These are phyloP conservation scores for Neospermospora avenae DNA, from an alignment of 2,329 filamentous ascomycete species.

Conservation along the genomic window DNA sequence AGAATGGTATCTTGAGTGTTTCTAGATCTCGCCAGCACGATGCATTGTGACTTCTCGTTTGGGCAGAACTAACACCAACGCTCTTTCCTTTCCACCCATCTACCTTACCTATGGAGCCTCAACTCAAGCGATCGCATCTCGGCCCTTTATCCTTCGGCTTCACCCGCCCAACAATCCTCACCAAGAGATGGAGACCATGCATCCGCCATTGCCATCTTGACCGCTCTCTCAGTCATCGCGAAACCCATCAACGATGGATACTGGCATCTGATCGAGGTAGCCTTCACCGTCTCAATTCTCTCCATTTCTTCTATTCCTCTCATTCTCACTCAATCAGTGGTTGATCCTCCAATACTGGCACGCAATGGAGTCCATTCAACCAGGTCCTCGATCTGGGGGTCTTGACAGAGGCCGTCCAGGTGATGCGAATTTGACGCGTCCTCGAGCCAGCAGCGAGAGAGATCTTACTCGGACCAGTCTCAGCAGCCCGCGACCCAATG, in stretches of 20 bases:
- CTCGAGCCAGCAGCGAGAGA: conserved; percentile 20
- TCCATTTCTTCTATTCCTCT: not conserved
- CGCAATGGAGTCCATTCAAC: conserved; percentile 25
- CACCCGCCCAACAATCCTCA: not conserved
- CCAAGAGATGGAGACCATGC: not conserved
- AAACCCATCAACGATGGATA: not conserved
- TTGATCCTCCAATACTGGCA: not conserved
- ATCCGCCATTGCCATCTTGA: not conserved
- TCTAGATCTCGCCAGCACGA: not conserved
- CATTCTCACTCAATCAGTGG: not conserved
- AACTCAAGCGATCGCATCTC: not conserved
- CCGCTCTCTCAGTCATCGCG: not conserved
- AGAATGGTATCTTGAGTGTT: not conserved
- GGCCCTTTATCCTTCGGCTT: not conserved
- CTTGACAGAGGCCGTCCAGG: conserved; percentile 16
- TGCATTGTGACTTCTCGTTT: not conserved
- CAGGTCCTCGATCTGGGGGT: conserved; percentile 10
- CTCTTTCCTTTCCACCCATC: not conserved
- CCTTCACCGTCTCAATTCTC: not conserved
- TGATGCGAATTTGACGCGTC: conserved; percentile 16
- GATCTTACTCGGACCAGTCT: not conserved
- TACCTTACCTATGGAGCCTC: not conserved
- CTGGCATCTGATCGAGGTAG: not conserved
- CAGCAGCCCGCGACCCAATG: conserved; percentile 4
- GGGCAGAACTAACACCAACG: not conserved